These are phyloP conservation scores for Ophiocordyceps unilateralis DNA, from an alignment of 2,329 filamentous ascomycete genomes.

Conservation along the genomic window DNA sequence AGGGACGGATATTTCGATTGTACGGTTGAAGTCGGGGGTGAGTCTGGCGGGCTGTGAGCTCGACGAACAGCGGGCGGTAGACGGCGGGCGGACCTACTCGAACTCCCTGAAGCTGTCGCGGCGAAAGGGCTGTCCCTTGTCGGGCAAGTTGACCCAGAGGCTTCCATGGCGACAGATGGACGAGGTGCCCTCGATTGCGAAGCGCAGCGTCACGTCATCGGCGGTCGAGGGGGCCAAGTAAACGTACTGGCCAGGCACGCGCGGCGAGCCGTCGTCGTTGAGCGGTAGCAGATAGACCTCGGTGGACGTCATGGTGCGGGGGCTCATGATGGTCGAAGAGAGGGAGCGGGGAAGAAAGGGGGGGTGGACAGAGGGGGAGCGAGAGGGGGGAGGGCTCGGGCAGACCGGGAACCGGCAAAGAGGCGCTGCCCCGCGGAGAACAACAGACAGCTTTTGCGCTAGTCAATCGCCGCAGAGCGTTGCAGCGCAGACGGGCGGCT, in stretches of 20 bases:
- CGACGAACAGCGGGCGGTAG: slow-evolving; percentile 1
- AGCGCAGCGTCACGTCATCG: slow-evolving; percentile 65
- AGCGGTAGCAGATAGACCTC: slow-evolving; percentile 79
- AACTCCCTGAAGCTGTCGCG: slow-evolving; percentile 71
- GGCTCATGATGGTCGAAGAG: slow-evolving; percentile 32
- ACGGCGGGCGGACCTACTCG: slow-evolving; percentile 43
- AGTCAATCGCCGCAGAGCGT: not conserved
- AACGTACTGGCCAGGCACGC: slow-evolving; percentile 78
- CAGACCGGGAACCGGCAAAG: not conserved
- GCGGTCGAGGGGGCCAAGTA: slow-evolving; percentile 64
- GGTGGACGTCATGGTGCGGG: slow-evolving; percentile 44
- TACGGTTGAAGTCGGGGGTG: slow-evolving; percentile 80
- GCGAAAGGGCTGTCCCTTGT: slow-evolving; percentile 56
- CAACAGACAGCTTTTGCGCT: not conserved
- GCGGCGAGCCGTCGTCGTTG: slow-evolving; percentile 82
- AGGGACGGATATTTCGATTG: slow-evolving; percentile 76
- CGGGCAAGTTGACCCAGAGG: slow-evolving; percentile 90
- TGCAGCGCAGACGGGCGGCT: not conserved
- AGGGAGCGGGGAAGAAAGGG: slow-evolving; percentile 2
- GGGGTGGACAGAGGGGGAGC: slow-evolving; percentile 2
- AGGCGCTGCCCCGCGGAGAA: not conserved
- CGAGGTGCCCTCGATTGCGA: slow-evolving; percentile 85
- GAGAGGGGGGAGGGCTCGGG: slow-evolving; percentile 7
- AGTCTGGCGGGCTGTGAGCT: slow-evolving; percentile 35
- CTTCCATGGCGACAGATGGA: slow-evolving; percentile 91